Evolutionary conservation across 768 basidiomycete genomes (phyloP), one percentile per base, ranked within the genome.

Genomic region (Pleurotus cornucopiae): DNA sequence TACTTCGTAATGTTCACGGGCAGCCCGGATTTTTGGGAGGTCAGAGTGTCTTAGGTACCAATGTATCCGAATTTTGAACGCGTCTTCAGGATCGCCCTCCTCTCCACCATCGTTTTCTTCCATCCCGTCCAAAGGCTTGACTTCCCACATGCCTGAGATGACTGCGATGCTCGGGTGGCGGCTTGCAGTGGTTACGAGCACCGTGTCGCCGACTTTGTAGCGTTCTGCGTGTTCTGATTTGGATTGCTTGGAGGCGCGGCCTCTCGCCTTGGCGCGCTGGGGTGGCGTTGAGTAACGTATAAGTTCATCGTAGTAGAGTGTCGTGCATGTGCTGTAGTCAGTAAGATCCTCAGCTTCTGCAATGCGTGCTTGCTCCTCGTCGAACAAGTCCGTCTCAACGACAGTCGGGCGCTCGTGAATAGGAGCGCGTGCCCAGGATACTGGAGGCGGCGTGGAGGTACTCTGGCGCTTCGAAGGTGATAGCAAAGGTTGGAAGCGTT

Each of bases 41-140:
- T 91, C 83, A 0, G 71, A 68, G 1, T 88, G 88, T 30, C 83
- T 71, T 58, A 88, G 69, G 62, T 91, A 92, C 89, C 89, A 92
- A 61, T 90, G 89, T 20, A 91, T 69, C 23, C 80, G 76, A 20
- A 88, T 68, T 55, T 80, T 75, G 74, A 85, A 82, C 48, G 21
- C 20, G 16, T 71, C 76, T 38, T 67, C 61, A 1, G 63, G 64
- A 9, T 30, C 26, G 34, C 71, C 67, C n/a, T 65, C 64, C 37
- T 72, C 67, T 20, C 53, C 62, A 6, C 61, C 68, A 0, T 64
- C 64, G 6, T 69, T 71, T 2, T 55, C 70, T 52, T 67, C 65
- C 46, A 56, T 60, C 63, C 68, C 30, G 1, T 46, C 39, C 9
- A 41, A 26, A 13, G 54, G 52, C 21, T 55, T 61, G 2, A 73